phyloP scores from a whole-genome alignment of 2,329 filamentous ascomycete species.

The Microsporum audouinii region DNA sequence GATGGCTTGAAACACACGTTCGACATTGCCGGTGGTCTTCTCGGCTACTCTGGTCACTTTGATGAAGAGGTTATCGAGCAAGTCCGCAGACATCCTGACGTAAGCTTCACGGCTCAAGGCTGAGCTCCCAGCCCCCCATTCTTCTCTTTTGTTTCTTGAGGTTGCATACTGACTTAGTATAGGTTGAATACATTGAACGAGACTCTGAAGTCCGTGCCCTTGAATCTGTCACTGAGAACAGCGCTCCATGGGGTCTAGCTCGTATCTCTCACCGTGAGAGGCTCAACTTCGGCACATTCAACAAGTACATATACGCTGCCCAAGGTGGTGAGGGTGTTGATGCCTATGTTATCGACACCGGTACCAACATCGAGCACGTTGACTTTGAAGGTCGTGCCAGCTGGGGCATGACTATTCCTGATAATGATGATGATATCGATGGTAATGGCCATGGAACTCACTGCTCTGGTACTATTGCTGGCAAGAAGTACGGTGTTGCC shows the following conservation, averaged over 20 bases:
- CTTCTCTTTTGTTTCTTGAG: conserved; percentile 4
- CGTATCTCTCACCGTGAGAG: conserved; percentile 89
- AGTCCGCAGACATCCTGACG: conserved; percentile 90
- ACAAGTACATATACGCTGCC: conserved; percentile 90
- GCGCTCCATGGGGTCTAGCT: conserved; percentile 96
- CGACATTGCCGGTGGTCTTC: conserved; percentile 71
- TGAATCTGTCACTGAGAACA: conserved; percentile 58
- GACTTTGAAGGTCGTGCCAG: conserved; percentile 92
- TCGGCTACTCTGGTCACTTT: conserved; percentile 94
- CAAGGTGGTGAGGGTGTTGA: conserved; percentile 95
- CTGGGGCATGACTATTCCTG: conserved; percentile 95
- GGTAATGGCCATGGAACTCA: conserved; percentile 98
- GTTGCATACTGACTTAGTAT: conserved; percentile 6
- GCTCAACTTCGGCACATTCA: conserved; percentile 83
- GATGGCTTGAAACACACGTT: conserved; percentile 90
- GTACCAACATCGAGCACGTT: conserved; percentile 84
- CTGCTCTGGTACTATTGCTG: conserved; percentile 95
- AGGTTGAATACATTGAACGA: conserved; percentile 96
- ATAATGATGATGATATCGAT: conserved; percentile 72
- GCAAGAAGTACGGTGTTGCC: conserved; percentile 98
- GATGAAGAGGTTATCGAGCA: conserved; percentile 85
- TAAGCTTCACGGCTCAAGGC: conserved; percentile 43
- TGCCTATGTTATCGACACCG: conserved; percentile 97
- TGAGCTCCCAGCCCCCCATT: neutral
- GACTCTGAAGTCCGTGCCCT: conserved; percentile 87